These are phyloP conservation scores for Scytalidium sp. DNA, from an alignment of 2,329 filamentous ascomycete species.

Conservation along the genomic window DNA sequence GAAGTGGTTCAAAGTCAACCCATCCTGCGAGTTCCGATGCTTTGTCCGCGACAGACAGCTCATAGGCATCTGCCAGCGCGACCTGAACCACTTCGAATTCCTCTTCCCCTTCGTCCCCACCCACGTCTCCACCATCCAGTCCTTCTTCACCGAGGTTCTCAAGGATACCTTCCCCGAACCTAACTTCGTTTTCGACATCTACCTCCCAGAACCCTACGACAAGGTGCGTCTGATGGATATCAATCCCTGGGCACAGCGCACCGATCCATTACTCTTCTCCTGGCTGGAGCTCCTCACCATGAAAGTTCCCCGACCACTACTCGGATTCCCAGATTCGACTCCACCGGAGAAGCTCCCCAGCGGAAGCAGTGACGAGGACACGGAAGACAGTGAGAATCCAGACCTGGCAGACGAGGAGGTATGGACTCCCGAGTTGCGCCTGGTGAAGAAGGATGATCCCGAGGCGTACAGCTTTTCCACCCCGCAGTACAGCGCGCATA, in stretches of 20 bases:
- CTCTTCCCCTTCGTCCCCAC: conserved; percentile 60
- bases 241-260: conserved; percentile 89
- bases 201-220: conserved; percentile 67
- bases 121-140: conserved; percentile 64
- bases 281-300: conserved; percentile 84
- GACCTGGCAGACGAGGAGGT: conserved; percentile 46
- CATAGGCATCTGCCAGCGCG: conserved; percentile 82
- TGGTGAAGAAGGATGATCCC: conserved; percentile 81
- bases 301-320: conserved; percentile 56
- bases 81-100: conserved; percentile 88
- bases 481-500: conserved; percentile 90
- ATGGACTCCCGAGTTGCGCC: conserved; percentile 72
- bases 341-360: conserved; percentile 26
- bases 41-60: conserved; percentile 84
- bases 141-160: conserved; percentile 75
- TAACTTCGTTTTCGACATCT: conserved; percentile 88
- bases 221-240: conserved; percentile 80
- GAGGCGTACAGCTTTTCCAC: conserved; percentile 84
- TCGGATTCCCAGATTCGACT: conserved; percentile 42
- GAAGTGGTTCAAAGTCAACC: conserved; percentile 85
- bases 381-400: conserved; percentile 41
- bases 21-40: conserved; percentile 89
- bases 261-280: conserved; percentile 83
- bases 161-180: conserved; percentile 78
- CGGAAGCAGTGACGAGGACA: conserved; percentile 35